These are phyloP conservation scores for Rhizoctonia solani DNA, from an alignment of 1,284 basidiomycete species.

Conservation along the genomic window DNA sequence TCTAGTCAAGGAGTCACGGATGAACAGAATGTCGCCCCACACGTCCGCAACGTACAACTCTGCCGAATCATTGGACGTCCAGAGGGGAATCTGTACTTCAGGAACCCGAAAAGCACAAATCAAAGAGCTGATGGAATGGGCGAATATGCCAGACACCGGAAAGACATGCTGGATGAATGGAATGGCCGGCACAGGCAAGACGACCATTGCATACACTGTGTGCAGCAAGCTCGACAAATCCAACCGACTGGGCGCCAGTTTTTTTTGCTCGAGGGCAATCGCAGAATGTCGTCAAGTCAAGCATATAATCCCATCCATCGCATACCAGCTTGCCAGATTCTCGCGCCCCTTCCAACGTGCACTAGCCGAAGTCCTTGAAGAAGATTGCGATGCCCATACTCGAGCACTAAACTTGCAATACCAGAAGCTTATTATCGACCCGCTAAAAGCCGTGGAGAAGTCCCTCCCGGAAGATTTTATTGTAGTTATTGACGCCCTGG, in stretches of 20 bases:
- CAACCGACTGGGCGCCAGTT: conserved; percentile 42
- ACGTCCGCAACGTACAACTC: conserved; percentile 6
- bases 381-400: conserved; percentile 2
- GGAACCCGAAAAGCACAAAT: conserved; percentile 39
- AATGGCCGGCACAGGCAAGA: too few relatives aligned
- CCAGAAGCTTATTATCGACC: conserved; percentile 8
- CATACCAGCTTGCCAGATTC: conserved; percentile 33
- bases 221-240: conserved; percentile 32
- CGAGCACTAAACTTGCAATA: conserved; percentile 6
- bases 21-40: background rate
- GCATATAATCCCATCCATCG: too few relatives aligned
- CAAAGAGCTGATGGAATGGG: conserved; percentile 37
- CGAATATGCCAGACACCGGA: background rate
- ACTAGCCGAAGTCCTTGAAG: background rate
- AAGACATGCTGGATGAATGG: conserved; percentile 42
- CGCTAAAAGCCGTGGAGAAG: background rate
- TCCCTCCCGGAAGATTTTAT: background rate
- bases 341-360: conserved; percentile 5
- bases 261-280: conserved; percentile 43
- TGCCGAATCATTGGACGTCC: background rate
- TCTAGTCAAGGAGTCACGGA: background rate
- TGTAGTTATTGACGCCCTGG: conserved; percentile 36
- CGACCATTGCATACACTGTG: too few relatives aligned
- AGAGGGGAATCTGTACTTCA: conserved; percentile 16
- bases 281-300: conserved; percentile 14